Conservation (phyloP, 345 rosid genomes). For the Turnera subulata region DNA sequence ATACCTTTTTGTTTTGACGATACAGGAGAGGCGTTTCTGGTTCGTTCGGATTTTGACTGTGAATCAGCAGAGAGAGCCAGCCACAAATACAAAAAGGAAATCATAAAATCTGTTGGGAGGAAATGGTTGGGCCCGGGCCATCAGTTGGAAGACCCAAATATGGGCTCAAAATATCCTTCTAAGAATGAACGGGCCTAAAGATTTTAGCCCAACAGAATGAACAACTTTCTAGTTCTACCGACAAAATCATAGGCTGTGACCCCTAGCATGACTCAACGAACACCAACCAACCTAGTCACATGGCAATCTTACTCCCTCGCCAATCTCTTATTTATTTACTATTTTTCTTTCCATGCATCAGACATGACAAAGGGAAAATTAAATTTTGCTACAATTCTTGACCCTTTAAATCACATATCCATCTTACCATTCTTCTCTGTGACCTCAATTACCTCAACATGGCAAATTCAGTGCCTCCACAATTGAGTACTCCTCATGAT, state of each 20-base stretch:
- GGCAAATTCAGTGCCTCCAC: slow-evolving; percentile 11
- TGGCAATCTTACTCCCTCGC: slow-evolving; percentile 16
- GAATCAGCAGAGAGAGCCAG: neutral
- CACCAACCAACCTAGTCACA: slow-evolving; percentile 20
- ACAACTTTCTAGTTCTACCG: too few species aligned
- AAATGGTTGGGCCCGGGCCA: neutral
- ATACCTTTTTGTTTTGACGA: too few species aligned
- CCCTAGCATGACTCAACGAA: slow-evolving; percentile 26
- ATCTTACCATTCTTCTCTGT: neutral
- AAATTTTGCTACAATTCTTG: neutral
- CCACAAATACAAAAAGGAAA: neutral
- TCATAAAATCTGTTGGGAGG: neutral
- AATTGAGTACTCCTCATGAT: slow-evolving; percentile 9
- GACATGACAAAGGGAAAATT: slow-evolving; percentile 10
- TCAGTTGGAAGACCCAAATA: too few species aligned
- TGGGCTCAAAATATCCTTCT: too few species aligned
- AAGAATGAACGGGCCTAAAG: too few species aligned
- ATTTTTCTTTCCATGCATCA: slow-evolving; percentile 17
- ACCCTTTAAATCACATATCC: slow-evolving; percentile 19
- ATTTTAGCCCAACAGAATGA: too few species aligned
- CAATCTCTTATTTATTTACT: slow-evolving; percentile 10
- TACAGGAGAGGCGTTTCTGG: neutral
- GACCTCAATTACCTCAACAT: neutral
- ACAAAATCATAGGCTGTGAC: neutral
- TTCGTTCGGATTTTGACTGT: neutral